Evolutionary conservation across 2,329 filamentous ascomycete genomes (phyloP).

Genomic region (Claviceps spartinae): DNA sequence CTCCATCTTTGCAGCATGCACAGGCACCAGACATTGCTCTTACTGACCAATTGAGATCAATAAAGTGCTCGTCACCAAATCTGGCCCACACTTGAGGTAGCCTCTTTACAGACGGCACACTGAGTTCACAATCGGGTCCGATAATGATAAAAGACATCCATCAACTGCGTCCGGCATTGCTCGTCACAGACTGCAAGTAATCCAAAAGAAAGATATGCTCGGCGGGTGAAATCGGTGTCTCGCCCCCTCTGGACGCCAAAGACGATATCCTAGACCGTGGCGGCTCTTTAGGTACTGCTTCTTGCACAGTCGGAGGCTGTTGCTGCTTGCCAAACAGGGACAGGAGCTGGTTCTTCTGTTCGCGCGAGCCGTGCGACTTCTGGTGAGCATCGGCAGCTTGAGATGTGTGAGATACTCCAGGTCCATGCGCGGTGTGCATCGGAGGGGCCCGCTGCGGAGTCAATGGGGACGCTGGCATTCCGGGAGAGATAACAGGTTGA

Average conservation of each 20-base stretch:
- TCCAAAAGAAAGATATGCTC: constrained; percentile 66
- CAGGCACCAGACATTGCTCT: too few species aligned
- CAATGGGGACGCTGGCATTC: constrained; percentile 12
- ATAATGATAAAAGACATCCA: neutral
- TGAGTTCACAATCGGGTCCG: neutral
- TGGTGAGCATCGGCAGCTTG: constrained; percentile 3
- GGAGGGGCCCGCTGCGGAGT: constrained; percentile 6
- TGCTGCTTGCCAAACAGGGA: constrained; percentile 47
- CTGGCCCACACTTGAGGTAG: neutral
- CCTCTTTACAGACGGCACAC: neutral
- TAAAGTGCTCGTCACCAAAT: too few species aligned
- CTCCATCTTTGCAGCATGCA: too few species aligned
- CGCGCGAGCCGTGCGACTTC: constrained; percentile 15
- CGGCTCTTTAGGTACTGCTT: constrained; percentile 5
- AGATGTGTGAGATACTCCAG: neutral
- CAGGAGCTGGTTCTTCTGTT: constrained; percentile 30
- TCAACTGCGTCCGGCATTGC: constrained; percentile 21
- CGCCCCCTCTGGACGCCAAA: constrained; percentile 27
- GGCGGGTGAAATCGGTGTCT: constrained; percentile 48
- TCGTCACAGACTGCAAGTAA: constrained; percentile 50
- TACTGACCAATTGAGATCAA: too few species aligned
- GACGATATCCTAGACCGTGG: constrained; percentile 28
- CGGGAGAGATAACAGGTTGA: constrained; percentile 9
- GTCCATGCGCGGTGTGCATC: neutral
- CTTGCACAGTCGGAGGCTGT: neutral